Evolutionary conservation across 495 filamentous ascomycete genomes (phyloP), one percentile per base, ranked within the genome.

Genomic region (Aspergillus biplanus): DNA sequence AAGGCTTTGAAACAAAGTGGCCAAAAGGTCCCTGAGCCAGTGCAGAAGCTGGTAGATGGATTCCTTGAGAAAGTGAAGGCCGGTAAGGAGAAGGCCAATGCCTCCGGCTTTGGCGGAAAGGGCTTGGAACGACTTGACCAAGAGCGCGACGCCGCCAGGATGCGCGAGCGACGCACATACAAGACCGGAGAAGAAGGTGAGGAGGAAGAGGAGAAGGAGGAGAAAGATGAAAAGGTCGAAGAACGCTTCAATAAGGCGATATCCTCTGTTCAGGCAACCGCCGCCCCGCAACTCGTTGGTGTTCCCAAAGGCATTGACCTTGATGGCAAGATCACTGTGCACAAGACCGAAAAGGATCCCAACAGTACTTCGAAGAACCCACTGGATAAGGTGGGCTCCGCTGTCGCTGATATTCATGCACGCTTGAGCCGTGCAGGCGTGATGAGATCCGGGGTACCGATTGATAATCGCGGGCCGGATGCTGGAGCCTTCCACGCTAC

Each of bases 381-480:
- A 7, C 79, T 97, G 62, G 93, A 94, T 69, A 90, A 90, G 74
- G 95, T 96, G 57, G 87, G 87, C 44, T 88, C 86, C 34, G 95
- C 93, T 7, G 92, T 92, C 66, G 91, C 89, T 61, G 88, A 87
- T 70, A 97, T 98, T 71, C 87, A 96, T 72, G 87, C 88, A 44
- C 92, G 94, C 60, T 79, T 99, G 21, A 94, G 91, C 67, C 88
- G 91, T 62, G 90, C 90, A 35, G 91, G 92, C 59, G 90, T 92
- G 68, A 86, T 97, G 67, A 88, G 94, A 66, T 89, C 89, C 4
- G 96, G 95, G 6, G 92, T 96, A 52, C 95, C 96, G 16, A 97
- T 97, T 71, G 95, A 99, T 80, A 99, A 99, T 74, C 97, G 97
- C 73, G 95, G 95, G 5, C 95, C 95, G 12, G 95, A 99, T 78